Conservation (phyloP, 192 early-diverging fungal genomes). For the Mortierella alpina region DNA sequence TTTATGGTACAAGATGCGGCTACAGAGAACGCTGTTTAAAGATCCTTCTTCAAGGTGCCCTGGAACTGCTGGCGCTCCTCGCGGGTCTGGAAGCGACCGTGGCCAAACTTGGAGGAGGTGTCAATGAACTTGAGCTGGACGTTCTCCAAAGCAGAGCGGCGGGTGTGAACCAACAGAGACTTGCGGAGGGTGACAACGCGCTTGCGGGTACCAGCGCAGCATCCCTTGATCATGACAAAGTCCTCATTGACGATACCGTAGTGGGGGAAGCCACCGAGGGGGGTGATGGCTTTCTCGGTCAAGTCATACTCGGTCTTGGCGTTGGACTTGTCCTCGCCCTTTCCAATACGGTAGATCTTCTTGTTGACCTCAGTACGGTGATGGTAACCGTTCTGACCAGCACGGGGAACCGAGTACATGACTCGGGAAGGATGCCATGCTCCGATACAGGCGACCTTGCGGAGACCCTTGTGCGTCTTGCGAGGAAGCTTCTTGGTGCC, state of each 20-base stretch:
- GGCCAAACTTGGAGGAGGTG: slow-evolving; percentile 98
- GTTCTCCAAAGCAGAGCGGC: slow-evolving; percentile 95
- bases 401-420: slow-evolving; percentile 99
- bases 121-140: slow-evolving; percentile 99
- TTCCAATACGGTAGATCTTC: slow-evolving; percentile 99
- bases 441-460: slow-evolving; percentile 99
- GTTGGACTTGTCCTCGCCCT: slow-evolving; percentile 82
- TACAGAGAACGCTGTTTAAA: slow-evolving; percentile 39
- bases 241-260: slow-evolving; percentile 99
- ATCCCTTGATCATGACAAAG: slow-evolving; percentile 98
- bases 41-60: slow-evolving; percentile 92
- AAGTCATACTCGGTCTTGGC: slow-evolving; percentile 97
- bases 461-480: slow-evolving; percentile 99
- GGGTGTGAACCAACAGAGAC: slow-evolving; percentile 96
- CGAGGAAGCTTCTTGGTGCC: slow-evolving; percentile 99
- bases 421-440: slow-evolving; percentile 97
- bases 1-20: neutral
- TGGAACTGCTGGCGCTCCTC: slow-evolving; percentile 95
- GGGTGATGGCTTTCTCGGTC: slow-evolving; percentile 96
- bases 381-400: slow-evolving; percentile 99
- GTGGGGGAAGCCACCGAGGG: slow-evolving; percentile 99
- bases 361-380: slow-evolving; percentile 99
- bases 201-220: slow-evolving; percentile 96
- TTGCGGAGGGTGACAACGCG: slow-evolving; percentile 98
- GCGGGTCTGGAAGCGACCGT: slow-evolving; percentile 99